phyloP scores from a whole-genome alignment of 2,329 filamentous ascomycete genomes.

The Microdochium bolleyi region DNA sequence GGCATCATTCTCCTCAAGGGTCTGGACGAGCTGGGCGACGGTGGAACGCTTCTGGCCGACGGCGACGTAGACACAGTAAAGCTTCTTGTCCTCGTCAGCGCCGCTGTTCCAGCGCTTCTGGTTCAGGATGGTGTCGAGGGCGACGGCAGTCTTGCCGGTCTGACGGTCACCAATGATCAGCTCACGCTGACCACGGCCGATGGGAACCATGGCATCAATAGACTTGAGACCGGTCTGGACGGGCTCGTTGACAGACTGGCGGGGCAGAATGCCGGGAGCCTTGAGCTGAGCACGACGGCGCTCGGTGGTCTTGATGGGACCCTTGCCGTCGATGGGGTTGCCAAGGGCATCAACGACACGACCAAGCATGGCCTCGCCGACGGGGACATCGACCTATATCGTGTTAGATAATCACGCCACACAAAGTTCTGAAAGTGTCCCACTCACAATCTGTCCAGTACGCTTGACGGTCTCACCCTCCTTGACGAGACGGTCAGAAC shows the following conservation, averaged over 20 bases:
- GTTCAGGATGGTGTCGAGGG: conserved; percentile 96
- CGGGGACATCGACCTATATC: conserved; percentile 86
- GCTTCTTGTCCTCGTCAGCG: conserved; percentile 91
- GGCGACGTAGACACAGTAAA: conserved; percentile 99
- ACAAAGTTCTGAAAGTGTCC: background rate
- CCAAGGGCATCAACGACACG: conserved; percentile 98
- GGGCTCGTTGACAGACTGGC: conserved; percentile 94
- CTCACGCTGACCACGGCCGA: conserved; percentile 99
- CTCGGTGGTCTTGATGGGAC: conserved; percentile 85
- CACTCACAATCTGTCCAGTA: conserved; percentile 95
- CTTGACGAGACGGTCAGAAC: conserved; percentile 99
- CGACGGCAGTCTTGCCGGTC: conserved; percentile 99
- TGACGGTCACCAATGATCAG: conserved; percentile 99
- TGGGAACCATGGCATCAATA: conserved; percentile 98
- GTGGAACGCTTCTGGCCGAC: conserved; percentile 99
- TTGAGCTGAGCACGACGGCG: conserved; percentile 96
- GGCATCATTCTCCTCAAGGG: conserved; percentile 97
- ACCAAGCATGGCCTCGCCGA: conserved; percentile 86
- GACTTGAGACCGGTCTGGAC: conserved; percentile 99
- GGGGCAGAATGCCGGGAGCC: conserved; percentile 96
- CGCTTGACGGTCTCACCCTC: conserved; percentile 99
- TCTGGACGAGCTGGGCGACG: conserved; percentile 98
- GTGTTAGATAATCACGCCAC: background rate
- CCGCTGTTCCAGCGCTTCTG: conserved; percentile 95
- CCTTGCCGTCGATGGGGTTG: conserved; percentile 99